A percentile compares a stretch with the other conserved stretches of the same genome.
Evolutionary conservation across 2,329 filamentous ascomycete species (phyloP).

Genomic region (Curvularia spicifera): DNA sequence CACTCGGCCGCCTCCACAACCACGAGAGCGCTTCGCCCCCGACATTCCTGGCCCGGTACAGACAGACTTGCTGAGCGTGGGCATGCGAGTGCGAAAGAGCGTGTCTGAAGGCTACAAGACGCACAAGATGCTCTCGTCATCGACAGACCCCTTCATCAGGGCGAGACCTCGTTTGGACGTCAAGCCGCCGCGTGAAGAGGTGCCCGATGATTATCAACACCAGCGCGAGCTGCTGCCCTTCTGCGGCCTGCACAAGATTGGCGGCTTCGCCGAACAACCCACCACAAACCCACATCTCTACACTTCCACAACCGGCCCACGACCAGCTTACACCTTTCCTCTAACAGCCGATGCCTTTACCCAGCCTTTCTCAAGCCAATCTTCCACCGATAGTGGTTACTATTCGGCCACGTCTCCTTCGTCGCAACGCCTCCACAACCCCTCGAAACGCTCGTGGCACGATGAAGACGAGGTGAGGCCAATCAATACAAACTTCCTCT

Average conservation of each 20-base stretch:
- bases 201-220: conserved; percentile 35
- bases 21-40: conserved; percentile 48
- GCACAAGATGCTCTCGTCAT: conserved; percentile 50
- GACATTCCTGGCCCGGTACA: conserved; percentile 71
- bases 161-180: conserved; percentile 28
- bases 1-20: conserved; percentile 16
- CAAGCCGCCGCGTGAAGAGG: conserved; percentile 32
- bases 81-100: conserved; percentile 92
- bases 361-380: conserved; percentile 42
- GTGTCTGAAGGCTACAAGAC: conserved; percentile 96
- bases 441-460: conserved; percentile 53
- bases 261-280: conserved; percentile 69
- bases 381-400: conserved; percentile 36
- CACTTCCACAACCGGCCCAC: conserved; percentile 41
- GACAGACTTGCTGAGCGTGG: conserved; percentile 84
- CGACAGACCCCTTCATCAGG: conserved; percentile 38
- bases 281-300: conserved; percentile 45
- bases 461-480: conserved; percentile 42
- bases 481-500: conserved; percentile 38
- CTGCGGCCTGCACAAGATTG: conserved; percentile 78
- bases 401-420: conserved; percentile 28
- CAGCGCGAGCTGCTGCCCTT: conserved; percentile 75
- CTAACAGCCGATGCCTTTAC: conserved; percentile 44
- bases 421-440: conserved; percentile 35
- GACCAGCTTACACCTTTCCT: conserved; percentile 37